Percentiles rank a stretch among this genome's conserved stretches.
Conservation (phyloP, 345 rosid species). For the Citrus trifoliata region DNA sequence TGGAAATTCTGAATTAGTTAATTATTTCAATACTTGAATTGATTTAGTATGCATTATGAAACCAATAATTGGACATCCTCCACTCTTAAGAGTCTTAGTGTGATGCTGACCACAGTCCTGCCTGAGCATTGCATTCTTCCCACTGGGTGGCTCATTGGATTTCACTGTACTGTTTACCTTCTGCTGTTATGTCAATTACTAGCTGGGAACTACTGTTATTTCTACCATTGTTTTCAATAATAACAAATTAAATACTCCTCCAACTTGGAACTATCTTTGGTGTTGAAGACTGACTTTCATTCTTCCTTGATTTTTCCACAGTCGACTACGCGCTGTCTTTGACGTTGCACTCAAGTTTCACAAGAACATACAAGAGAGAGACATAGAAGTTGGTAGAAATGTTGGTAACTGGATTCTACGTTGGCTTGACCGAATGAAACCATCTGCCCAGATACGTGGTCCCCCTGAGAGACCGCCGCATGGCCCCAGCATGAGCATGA, state of each 20-base stretch:
- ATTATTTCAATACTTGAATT: neutral
- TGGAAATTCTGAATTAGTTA: neutral
- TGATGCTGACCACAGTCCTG: neutral
- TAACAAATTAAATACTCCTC: neutral
- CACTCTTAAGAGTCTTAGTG: neutral
- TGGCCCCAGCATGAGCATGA: constrained; percentile 31
- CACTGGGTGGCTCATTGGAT: neutral
- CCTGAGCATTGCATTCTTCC: neutral
- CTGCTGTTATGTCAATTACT: neutral
- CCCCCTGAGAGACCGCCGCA: constrained; percentile 26
- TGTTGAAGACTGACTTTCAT: neutral
- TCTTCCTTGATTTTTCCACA: constrained; percentile 18
- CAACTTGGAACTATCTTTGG: neutral
- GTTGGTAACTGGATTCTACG: constrained; percentile 87
- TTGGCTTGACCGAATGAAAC: constrained; percentile 80
- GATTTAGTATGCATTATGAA: neutral
- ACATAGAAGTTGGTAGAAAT: constrained; percentile 82
- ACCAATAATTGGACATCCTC: neutral
- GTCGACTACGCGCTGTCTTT: constrained; percentile 61
- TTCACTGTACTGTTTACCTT: neutral
- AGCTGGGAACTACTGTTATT: neutral
- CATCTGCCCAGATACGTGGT: constrained; percentile 82
- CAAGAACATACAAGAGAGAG: constrained; percentile 72
- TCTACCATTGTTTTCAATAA: neutral
- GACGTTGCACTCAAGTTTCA: constrained; percentile 68